These are phyloP conservation scores for Spizellomyces punctatus DNA, from an alignment of 192 early-diverging fungal genomes.

Conservation along the genomic window DNA sequence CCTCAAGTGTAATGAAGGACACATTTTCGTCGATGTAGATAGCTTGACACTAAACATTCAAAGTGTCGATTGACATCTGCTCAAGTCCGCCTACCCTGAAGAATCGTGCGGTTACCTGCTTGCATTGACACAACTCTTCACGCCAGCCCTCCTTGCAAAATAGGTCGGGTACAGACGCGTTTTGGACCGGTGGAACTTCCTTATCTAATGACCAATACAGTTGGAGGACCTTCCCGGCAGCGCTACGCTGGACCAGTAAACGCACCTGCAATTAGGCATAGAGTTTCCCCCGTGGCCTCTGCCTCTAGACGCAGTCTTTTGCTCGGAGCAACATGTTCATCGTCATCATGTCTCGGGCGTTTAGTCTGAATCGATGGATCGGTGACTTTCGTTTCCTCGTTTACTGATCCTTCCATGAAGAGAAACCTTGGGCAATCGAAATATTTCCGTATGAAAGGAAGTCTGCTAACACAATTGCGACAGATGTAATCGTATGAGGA, in stretches of 20 bases:
- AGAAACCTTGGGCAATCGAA: too few species aligned
- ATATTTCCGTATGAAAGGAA: constrained; percentile 32
- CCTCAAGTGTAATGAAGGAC: constrained; percentile 43
- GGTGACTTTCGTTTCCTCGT: background rate
- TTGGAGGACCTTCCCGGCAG: background rate
- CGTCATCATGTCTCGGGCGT: too few species aligned
- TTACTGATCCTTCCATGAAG: background rate
- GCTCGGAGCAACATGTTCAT: too few species aligned
- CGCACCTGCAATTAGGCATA: too few species aligned
- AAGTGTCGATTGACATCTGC: too few species aligned
- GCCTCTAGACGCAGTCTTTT: too few species aligned
- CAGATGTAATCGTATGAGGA: constrained; percentile 73
- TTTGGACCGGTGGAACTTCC: background rate
- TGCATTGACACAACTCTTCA: constrained; percentile 71
- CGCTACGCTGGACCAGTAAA: too few species aligned
- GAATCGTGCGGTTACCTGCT: background rate
- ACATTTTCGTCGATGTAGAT: constrained; percentile 16
- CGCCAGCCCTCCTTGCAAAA: constrained; percentile 77
- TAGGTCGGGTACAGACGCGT: constrained; percentile 43
- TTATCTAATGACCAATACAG: background rate
- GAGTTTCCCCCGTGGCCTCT: too few species aligned
- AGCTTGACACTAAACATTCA: constrained; percentile 2
- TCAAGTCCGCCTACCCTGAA: background rate
- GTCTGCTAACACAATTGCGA: constrained; percentile 54
- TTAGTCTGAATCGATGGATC: too few species aligned